Percentiles rank a stretch among this genome's conserved stretches.
Conservation (phyloP, 2,329 filamentous ascomycete genomes). For the Botrytis paeoniae region DNA sequence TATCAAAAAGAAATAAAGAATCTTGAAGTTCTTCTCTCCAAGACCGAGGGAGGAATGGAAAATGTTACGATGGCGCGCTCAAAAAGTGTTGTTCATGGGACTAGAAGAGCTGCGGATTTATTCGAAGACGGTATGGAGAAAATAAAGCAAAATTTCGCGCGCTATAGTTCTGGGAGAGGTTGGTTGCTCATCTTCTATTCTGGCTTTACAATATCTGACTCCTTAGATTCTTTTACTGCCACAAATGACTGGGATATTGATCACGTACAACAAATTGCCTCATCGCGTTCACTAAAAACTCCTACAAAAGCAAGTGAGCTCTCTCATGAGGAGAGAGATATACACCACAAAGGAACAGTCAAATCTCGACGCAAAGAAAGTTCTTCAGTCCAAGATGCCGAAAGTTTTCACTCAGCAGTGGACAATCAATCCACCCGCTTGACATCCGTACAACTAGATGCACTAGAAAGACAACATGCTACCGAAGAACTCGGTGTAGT, state of each 20-base stretch:
- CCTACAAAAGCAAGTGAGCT: background rate
- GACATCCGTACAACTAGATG: constrained; percentile 21
- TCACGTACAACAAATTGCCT: background rate
- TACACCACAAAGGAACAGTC: background rate
- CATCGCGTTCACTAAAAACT: background rate
- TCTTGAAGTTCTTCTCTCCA: constrained; percentile 35
- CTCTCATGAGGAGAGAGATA: background rate
- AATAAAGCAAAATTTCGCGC: constrained; percentile 28
- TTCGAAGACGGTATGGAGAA: constrained; percentile 27
- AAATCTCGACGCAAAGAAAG: background rate
- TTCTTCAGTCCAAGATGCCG: constrained; percentile 5
- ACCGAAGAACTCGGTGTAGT: constrained; percentile 21
- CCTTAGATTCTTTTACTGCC: background rate
- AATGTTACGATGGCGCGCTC: constrained; percentile 33
- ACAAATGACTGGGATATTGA: background rate
- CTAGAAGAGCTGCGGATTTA: constrained; percentile 27
- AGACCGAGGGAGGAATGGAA: constrained; percentile 35
- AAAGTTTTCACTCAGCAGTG: background rate
- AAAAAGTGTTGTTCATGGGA: constrained; percentile 34
- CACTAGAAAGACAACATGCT: constrained; percentile 19
- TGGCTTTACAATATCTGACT: background rate
- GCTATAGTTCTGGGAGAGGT: constrained; percentile 21
- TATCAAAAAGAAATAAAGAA: constrained; percentile 37
- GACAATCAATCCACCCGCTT: background rate
- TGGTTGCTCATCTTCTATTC: background rate